Percentiles rank a stretch among this genome's conserved stretches.
phyloP scores from a whole-genome alignment of 257 asterid species.

The Jasminum sambac region DNA sequence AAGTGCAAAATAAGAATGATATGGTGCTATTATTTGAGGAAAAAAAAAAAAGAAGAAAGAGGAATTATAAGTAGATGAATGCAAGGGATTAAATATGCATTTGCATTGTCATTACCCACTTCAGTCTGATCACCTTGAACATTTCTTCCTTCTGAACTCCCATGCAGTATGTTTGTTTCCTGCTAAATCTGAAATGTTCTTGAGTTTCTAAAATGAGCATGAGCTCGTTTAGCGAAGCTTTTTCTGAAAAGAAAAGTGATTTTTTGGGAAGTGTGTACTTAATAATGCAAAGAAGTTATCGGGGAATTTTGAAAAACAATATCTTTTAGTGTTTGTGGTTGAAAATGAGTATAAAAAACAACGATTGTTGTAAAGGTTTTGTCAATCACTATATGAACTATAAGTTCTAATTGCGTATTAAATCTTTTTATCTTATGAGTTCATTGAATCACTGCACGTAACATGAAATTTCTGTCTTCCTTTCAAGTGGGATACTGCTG shows the following conservation, averaged over 20 bases:
- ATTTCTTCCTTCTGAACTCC: neutral
- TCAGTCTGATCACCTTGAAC: neutral
- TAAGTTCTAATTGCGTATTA: too few relatives aligned
- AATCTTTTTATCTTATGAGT: neutral
- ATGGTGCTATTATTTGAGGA: neutral
- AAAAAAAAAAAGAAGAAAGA: too few relatives aligned
- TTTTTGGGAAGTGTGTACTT: too few relatives aligned
- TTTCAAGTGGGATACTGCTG: conserved; percentile 97
- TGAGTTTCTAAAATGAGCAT: too few relatives aligned
- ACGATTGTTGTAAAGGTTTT: too few relatives aligned
- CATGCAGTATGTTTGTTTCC: neutral
- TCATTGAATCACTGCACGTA: conserved; percentile 1
- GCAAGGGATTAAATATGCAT: neutral
- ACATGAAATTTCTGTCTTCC: conserved; percentile 23
- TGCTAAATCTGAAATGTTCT: neutral
- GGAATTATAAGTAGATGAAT: neutral
- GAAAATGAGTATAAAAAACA: too few relatives aligned
- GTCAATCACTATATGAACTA: too few relatives aligned
- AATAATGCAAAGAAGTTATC: too few relatives aligned
- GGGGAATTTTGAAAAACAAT: too few relatives aligned
- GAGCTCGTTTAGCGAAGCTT: too few relatives aligned
- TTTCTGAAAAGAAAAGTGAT: too few relatives aligned
- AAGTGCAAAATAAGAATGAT: neutral
- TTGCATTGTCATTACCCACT: neutral
- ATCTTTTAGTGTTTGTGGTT: too few relatives aligned